Base-by-base conservation (phyloP, 1,284 basidiomycete genomes). In the Leccinum subfulvum region DNA sequence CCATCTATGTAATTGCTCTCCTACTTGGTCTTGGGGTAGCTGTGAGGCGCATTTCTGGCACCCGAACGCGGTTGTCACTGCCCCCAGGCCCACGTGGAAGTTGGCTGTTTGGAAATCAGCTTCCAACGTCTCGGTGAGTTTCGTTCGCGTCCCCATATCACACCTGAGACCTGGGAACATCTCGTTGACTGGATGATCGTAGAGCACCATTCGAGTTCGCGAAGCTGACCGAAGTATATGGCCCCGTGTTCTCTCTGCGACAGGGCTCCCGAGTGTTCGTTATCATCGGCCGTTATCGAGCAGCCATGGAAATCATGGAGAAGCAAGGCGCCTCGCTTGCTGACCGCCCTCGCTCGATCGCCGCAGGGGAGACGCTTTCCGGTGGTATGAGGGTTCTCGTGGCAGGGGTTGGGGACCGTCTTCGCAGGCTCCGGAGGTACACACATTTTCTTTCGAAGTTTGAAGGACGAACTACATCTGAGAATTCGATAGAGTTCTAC, bases 401-500 rank as follows among this genome's bases (percentile, higher is more conserved):
- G 1, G 16, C 3, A 23, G 26, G 63, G 7, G 16, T n/a, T 14
- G 67, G 67, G 5, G 59, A 67, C 2, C 52, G 56, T 39, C 62
- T 62, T 14, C 67, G 68, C 21, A 61, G 51, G 51, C 23, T 49
- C 23, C 61, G 69, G 28, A 71, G 54, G 68, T 69, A 23, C 8
- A 1, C 18, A 49, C 11, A 13, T 49, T 2, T 39, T 2, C 3
- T 30, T 11, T 16, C 16, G 0, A 5, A 21, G 16, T 14, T 37
- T n/a, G 33, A 9, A 18, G 37, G 18, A 18, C 23, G 2, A 16
- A 56, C 30, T 3, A 41, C 35, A 4, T 52, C 26, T 61, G 35
- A 44, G 28, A 21, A 35, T 26, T 13, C n/a, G 11, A 18, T 23
- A 84, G 81, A 61, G 85, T 83, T 0, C 74, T 88, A 3, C 86